Evolutionary conservation across 1,284 basidiomycete species (phyloP), one percentile per base, ranked within the genome.

Genomic region (Tranzscheliella williamsii): DNA sequence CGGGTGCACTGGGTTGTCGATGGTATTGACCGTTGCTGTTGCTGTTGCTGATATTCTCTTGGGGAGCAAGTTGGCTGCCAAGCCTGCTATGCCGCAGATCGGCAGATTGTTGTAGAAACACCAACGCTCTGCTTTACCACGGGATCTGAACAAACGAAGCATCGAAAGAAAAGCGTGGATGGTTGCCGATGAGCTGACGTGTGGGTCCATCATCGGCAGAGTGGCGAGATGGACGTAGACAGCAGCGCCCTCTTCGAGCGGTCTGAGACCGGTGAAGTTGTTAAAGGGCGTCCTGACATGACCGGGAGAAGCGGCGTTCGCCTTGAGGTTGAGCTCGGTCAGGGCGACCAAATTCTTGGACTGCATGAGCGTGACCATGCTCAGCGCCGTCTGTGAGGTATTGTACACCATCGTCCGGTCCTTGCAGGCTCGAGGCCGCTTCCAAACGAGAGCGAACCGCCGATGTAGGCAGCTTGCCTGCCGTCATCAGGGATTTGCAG

Each of bases 351-450:
- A 24, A 16, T 56, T 56, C 36, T 56, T 57, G 9, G 38, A 13
- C 24, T 57, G 49, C 54, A 57, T 57, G 8, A 52, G 13, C 11
- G 54, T 57, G 24, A 57, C 54, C 54, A 57, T 57, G 34, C 51
- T 57, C 16, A 57, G 37, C 5, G 54, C 48, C 4, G 54, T 21
- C 18, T 57, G 51, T 20, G 48, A 52, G 1, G 54, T 30, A 32
- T 57, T 57, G 42, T 57, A 57, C n/a, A 57, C 54, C 42, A 57
- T 44, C 7, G 54, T 42, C 54, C 54, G 4, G 54, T 57, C 9
- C 54, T 17, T 2, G 37, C 48, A 2, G 54, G 32, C 22, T 51
- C 48, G n/a, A 57, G 24, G 0, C 42, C 42, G 17, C 33, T 38
- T 1, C 12, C 54, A 23, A 57, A 57, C 4, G n/a, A 4, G 13